phyloP scores from a whole-genome alignment of 1,284 basidiomycete genomes.

The Cutaneotrichosporon dermatis region DNA sequence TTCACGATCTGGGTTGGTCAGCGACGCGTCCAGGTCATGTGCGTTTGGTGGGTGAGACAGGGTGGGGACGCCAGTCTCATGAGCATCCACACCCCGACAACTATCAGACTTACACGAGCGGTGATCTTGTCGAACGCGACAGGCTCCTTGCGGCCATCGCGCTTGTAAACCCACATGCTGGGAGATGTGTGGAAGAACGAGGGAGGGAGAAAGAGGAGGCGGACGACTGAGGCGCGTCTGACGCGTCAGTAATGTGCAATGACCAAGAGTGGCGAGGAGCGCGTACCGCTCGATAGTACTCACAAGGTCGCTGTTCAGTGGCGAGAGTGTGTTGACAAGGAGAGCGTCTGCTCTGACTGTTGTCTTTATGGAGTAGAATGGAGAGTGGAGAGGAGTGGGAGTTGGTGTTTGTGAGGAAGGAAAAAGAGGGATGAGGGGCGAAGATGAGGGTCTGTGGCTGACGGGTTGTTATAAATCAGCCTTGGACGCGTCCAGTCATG shows the following conservation, averaged over 20 bases:
- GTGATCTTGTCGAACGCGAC: conserved; percentile 42
- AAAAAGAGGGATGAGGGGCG: neutral
- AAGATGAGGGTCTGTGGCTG: neutral
- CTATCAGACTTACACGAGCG: conserved; percentile 12
- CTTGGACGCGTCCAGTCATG: neutral
- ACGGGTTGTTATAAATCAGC: conserved; percentile 2
- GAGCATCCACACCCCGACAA: neutral
- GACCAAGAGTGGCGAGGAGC: neutral
- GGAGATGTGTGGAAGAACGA: conserved; percentile 13
- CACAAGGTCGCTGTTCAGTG: neutral
- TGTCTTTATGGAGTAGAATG: too few relatives aligned
- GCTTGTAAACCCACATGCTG: conserved; percentile 48
- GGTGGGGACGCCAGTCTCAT: neutral
- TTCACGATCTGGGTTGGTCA: conserved; percentile 67
- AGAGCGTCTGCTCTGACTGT: too few relatives aligned
- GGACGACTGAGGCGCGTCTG: neutral
- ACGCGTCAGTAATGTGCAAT: conserved; percentile 6
- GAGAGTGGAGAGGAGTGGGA: neutral
- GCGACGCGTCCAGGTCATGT: neutral
- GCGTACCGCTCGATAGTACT: conserved; percentile 13
- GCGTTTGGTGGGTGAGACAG: neutral
- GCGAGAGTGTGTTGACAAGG: too few relatives aligned
- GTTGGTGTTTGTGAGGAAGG: neutral
- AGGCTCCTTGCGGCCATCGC: conserved; percentile 47
- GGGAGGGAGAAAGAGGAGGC: neutral